phyloP scores from a whole-genome alignment of 768 basidiomycete genomes.

The Boletus sp. region DNA sequence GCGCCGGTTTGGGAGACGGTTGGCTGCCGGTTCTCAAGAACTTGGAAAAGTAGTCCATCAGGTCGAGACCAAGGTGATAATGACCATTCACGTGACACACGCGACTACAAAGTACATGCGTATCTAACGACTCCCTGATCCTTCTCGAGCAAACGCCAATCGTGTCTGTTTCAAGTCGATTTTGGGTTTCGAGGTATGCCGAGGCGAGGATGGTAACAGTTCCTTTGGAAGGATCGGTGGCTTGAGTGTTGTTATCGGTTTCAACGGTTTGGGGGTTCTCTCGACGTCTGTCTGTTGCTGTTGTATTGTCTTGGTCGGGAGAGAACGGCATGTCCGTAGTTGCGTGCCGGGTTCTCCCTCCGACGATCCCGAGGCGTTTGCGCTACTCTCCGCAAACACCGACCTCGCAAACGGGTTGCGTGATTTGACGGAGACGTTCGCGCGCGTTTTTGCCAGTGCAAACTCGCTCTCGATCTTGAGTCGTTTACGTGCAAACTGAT shows the following conservation, averaged over 20 bases:
- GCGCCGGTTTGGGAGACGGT: conserved; percentile 44
- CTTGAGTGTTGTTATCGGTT: conserved; percentile 30
- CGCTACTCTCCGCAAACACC: conserved; percentile 18
- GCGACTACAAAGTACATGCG: too few relatives aligned
- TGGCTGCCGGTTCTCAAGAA: conserved; percentile 53
- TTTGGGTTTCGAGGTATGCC: conserved; percentile 3
- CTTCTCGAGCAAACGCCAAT: conserved; percentile 16
- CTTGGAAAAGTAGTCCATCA: conserved; percentile 88
- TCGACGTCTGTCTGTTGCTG: background rate
- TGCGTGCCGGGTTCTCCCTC: background rate
- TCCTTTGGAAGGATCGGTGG: conserved; percentile 31
- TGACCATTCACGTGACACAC: conserved; percentile 14
- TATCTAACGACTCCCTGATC: too few relatives aligned
- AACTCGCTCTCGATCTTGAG: conserved; percentile 23
- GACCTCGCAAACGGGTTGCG: conserved; percentile 28
- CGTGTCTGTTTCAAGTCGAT: conserved; percentile 19
- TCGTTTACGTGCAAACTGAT: conserved; percentile 22
- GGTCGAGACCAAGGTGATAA: background rate
- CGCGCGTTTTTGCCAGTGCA: conserved; percentile 11
- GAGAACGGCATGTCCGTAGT: conserved; percentile 8
- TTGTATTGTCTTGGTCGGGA: background rate
- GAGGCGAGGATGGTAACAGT: conserved; percentile 10
- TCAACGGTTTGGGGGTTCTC: conserved; percentile 17
- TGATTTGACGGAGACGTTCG: background rate
- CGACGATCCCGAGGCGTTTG: background rate